A percentile compares a stretch with the other conserved stretches of the same genome.
phyloP scores from a whole-genome alignment of 805 yeast genomes.

The Yarrowia hollandica region DNA sequence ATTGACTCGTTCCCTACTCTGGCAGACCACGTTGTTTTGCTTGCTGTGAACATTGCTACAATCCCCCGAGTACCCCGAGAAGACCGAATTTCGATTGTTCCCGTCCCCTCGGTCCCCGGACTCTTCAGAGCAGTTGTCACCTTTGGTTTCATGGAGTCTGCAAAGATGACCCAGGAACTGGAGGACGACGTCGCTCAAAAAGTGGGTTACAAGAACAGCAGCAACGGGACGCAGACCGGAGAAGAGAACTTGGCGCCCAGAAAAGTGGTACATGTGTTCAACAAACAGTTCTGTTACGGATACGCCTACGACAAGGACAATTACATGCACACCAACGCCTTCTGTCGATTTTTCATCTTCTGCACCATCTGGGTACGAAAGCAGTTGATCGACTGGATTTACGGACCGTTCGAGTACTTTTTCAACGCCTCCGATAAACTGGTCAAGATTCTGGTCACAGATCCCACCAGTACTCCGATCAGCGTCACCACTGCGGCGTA shows the following conservation, averaged over 20 bases:
- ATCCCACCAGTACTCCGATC: background rate
- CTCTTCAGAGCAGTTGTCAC: constrained; percentile 21
- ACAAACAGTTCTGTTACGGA: constrained; percentile 20
- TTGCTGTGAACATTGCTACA: constrained; percentile 12
- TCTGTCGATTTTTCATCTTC: background rate
- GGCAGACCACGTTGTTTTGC: constrained; percentile 10
- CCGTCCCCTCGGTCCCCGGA: background rate
- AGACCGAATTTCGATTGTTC: constrained; percentile 9
- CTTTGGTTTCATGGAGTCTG: constrained; percentile 11
- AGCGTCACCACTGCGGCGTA: constrained; percentile 17
- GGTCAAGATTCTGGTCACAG: constrained; percentile 1
- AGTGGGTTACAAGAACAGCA: constrained; percentile 17
- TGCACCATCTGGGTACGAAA: constrained; percentile 1
- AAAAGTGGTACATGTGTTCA: constrained; percentile 22
- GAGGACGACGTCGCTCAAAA: constrained; percentile 11
- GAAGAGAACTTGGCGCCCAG: background rate
- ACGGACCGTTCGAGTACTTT: constrained; percentile 26
- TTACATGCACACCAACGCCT: constrained; percentile 7
- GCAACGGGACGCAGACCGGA: background rate
- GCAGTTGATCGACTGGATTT: constrained; percentile 18
- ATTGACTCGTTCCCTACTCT: constrained; percentile 20
- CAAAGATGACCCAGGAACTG: constrained; percentile 18
- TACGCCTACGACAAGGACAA: constrained; percentile 21
- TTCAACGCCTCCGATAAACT: constrained; percentile 26
- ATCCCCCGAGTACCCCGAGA: background rate